phyloP scores from a whole-genome alignment of 805 yeast species.

The Wickerhamomyces ciferrii region DNA sequence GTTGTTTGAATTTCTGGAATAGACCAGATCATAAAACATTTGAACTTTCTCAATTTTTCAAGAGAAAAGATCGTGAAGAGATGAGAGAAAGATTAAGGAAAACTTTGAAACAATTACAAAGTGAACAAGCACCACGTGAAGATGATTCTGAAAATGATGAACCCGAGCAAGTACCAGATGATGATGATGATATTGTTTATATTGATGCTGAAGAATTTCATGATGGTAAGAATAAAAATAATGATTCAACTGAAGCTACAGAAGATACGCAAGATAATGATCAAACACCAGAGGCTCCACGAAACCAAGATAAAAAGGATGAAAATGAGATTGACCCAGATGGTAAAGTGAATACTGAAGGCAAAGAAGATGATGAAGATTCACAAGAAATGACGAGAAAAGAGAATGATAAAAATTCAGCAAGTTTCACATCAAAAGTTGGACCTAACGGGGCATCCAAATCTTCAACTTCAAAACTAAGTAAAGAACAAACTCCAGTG shows the following conservation, averaged over 20 bases:
- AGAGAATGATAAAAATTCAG: no score
- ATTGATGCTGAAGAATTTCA: conserved; percentile 1
- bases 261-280: neutral
- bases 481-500: neutral
- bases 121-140: conserved; percentile 7
- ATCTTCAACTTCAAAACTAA: no score
- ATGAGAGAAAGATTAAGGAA: conserved; percentile 19
- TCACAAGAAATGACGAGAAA: no score
- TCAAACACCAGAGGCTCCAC: neutral
- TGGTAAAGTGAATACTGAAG: no score
- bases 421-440: no score
- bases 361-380: no score
- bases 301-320: no score
- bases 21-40: conserved; percentile 11
- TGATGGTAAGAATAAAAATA: neutral
- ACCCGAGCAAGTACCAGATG: conserved; percentile 1
- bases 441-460: no score
- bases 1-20: conserved; percentile 47
- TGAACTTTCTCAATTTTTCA: conserved; percentile 13
- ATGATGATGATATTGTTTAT: conserved; percentile 4
- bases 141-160: conserved; percentile 3
- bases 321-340: no score
- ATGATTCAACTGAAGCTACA: neutral
- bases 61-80: conserved; percentile 20
- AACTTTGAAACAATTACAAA: conserved; percentile 14